Evolutionary conservation across 805 yeast genomes (phyloP), one percentile per base, ranked within the genome.

Genomic region (Ascoidea asiatica): DNA sequence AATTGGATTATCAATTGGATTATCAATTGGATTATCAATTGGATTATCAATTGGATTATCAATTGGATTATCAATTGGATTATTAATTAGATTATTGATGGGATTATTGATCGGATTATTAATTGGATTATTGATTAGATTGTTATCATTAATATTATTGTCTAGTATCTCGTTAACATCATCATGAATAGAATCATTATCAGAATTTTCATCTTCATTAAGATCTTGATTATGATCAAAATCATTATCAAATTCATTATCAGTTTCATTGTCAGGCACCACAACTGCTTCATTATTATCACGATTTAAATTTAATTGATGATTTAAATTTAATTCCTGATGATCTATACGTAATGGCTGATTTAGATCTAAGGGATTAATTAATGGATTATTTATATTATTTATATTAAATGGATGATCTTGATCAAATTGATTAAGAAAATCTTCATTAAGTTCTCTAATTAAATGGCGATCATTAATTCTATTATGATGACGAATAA

Each of bases 211-310:
- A 41, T 36, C n/a, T 52, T 37, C 50, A 29, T 40, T 40, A n/a
- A 39, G 47, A 4, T 42, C 39, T 5, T 20, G 19, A 29, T 38
- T 35, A 37, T 21, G 39, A 18, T 45, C 54, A 8, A 53, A 48
- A 13, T 53, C 53, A 17, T 45, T 53, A 11, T 52, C 58, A 2
- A 43, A 50, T n/a, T 44, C 51, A 2, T 43, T 47, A 19, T 52
- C 57, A 20, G 49, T 42, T 6, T 54, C 50, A 29, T 18, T 49
- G 44, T 50, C 54, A 18, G 55, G 56, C n/a, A 41, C 6, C 19
- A 39, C 21, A n/a, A n/a, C n/a, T n/a, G n/a, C n/a, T n/a, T n/a
- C n/a, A n/a, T n/a, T n/a, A 23, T 23, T 23, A 23, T 23, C 33
- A 23, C 11, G 6, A 23, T 23, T 23, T 7, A 23, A 7, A 13